These are phyloP conservation scores for Spizellomyces sp. DNA, from an alignment of 192 early-diverging fungal genomes.

Conservation along the genomic window DNA sequence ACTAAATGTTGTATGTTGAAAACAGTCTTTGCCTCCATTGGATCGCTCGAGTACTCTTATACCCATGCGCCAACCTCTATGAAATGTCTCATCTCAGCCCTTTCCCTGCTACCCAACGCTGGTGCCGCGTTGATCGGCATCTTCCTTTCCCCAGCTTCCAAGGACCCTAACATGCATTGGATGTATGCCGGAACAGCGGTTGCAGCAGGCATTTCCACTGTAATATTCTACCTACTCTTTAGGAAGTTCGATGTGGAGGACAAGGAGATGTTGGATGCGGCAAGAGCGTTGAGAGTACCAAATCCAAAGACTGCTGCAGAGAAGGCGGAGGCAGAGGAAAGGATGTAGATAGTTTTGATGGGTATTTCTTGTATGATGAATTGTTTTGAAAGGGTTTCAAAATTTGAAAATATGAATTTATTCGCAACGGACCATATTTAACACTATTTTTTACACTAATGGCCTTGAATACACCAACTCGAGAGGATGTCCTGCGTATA, in stretches of 20 bases:
- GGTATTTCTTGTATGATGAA: too few relatives aligned
- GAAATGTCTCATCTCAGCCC: constrained; percentile 19
- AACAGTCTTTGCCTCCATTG: constrained; percentile 20
- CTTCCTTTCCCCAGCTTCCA: constrained; percentile 19
- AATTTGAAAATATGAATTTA: too few relatives aligned
- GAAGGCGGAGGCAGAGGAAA: too few relatives aligned
- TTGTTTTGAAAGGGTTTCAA: too few relatives aligned
- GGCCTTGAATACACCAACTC: too few relatives aligned
- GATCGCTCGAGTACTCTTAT: constrained; percentile 27
- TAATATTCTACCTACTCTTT: constrained; percentile 16
- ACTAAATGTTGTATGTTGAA: too few relatives aligned
- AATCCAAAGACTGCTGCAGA: too few relatives aligned
- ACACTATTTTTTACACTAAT: too few relatives aligned
- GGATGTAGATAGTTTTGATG: too few relatives aligned
- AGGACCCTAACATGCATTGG: constrained; percentile 14
- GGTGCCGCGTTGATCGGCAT: constrained; percentile 18
- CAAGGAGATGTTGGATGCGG: not conserved
- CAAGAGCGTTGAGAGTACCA: too few relatives aligned
- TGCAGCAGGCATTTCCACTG: constrained; percentile 7
- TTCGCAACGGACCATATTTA: too few relatives aligned
- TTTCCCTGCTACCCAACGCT: constrained; percentile 23
- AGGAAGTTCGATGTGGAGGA: constrained; percentile 19
- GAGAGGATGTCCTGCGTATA: not conserved
- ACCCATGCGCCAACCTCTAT: constrained; percentile 20
- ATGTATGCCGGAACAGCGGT: constrained; percentile 12